Evolutionary conservation across 306 rosid genomes (phyloP), one percentile per base, ranked within the genome.

Genomic region (Parietaria judaica): DNA sequence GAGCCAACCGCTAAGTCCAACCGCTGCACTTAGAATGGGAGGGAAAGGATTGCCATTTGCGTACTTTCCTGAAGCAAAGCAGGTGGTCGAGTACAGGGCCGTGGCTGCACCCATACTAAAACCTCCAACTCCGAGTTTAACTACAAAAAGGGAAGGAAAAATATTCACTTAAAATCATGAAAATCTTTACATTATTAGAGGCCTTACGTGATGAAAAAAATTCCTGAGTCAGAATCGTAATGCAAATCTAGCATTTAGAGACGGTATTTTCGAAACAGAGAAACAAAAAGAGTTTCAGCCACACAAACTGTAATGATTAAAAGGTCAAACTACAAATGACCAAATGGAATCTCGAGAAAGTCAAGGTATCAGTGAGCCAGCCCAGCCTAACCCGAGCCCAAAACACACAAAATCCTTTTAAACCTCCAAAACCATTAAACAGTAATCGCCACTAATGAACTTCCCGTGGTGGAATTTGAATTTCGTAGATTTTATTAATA

Each of bases 101-200:
- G 90, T 84, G 64, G 95, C 99, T 36, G 95, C 95, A 72, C 99
- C 99, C 99, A 92, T 88, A 74, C 99, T 92, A 79, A 92, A 92
- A 54, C 99, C 99, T 60, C 99, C 99, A 59, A 92, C 87, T 44
- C 90, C 95, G 72, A 92, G 96, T 71, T 92, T 88, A 74, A 92
- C 99, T 92, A 9, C 15, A 49, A 7, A 49, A 49, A 85, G 58
- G 36, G 65, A 64, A 77, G 8, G 41, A 6, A 59, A 34, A 56
- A 65, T 56, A 14, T 44, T 57, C 23, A 66, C 64, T 54, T 23
- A 61, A 58, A 59, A 67, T 48, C 1, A 62, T 36, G 58, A 54
- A 11, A 70, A 61, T 38, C 63, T 62, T 17, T 5, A 61, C 11
- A 5, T 47, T 1, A 35, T 35, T 16, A 35, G 35, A 10, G 31